These are phyloP conservation scores for Williopsis jadinii DNA, from an alignment of 1,139 yeast genomes.

Conservation along the genomic window DNA sequence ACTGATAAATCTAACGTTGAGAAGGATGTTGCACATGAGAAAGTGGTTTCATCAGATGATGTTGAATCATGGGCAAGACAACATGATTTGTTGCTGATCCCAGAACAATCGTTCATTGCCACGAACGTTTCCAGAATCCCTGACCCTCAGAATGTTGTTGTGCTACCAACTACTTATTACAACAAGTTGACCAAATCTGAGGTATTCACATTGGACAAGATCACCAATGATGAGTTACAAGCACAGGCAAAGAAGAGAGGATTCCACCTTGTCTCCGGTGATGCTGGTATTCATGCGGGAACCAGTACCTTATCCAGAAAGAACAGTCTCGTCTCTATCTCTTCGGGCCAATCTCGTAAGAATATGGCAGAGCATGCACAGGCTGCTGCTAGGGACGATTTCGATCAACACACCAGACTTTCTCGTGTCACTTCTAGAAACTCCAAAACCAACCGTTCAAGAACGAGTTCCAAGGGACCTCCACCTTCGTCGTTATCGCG, in stretches of 20 bases:
- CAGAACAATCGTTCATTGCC: constrained; percentile 49
- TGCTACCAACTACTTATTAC: constrained; percentile 58
- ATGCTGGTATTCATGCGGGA: constrained; percentile 4
- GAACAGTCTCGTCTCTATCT: constrained; percentile 17
- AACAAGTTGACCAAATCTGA: constrained; percentile 45
- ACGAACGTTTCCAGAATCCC: constrained; percentile 51
- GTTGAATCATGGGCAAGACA: constrained; percentile 31
- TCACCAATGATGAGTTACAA: constrained; percentile 39
- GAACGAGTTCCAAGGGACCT: constrained; percentile 12
- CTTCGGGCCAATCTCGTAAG: constrained; percentile 20
- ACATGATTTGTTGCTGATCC: constrained; percentile 46
- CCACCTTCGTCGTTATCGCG: constrained; percentile 7
- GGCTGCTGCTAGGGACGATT: constrained; percentile 21
- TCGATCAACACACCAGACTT: constrained; percentile 17
- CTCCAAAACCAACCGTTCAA: constrained; percentile 5
- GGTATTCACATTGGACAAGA: constrained; percentile 36
- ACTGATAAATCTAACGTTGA: no score
- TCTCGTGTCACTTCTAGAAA: constrained; percentile 9
- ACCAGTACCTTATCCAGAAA: constrained; percentile 15
- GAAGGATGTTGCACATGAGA: no score
- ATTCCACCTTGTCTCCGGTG: constrained; percentile 20
- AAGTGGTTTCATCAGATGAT: constrained; percentile 10
- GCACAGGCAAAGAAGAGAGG: constrained; percentile 46
- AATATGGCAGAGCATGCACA: constrained; percentile 24
- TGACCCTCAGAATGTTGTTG: constrained; percentile 52